Base-by-base conservation (phyloP, 2,329 filamentous ascomycete genomes). In the Whalleya microplaca region DNA sequence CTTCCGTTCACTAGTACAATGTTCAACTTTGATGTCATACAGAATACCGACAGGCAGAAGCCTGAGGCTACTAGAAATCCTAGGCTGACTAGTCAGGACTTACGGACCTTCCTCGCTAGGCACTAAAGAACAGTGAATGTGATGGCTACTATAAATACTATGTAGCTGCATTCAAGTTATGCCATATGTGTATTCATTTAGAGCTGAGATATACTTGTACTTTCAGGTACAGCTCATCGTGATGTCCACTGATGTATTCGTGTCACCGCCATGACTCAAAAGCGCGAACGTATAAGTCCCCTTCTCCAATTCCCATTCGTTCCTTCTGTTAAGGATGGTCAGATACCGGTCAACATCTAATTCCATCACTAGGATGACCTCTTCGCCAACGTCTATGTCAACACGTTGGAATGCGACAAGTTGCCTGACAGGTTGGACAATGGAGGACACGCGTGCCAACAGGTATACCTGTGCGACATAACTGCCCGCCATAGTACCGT, bases 281-380 rank as follows among this genome's bases (percentile, higher is more conserved):
- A 78, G 62, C 14, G 75, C 74, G 61, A 78, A 78, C 0, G 68
- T 72, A 63, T 79, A 78, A 14, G 59, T 56, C 0, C 76, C 77
- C 57, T 69, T 75, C 65, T 80, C 78, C 16, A 80, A 64, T 40
- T 72, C 73, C 76, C 76, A 80, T 40, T 76, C 61, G 56, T 75
- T 73, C 52, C 62, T 66, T 32, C 77, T 66, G 57, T 78, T 75
- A 55, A 80, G 59, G 21, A 79, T 73, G 1, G 69, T 70, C 19
- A 80, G 64, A 63, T 77, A 80, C 21, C 76, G 66, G 56, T 74
- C 72, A 14, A 72, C 75, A 2, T 79, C 75, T 6, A 78, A 43
- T 29, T 73, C 66, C 69, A 76, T 69, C 3, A 48, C 56, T 10
- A 76, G 68, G 2, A 40, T 64, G 3, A 41, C 61, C 41, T 68